A percentile compares a stretch with the other conserved stretches of the same genome.
These are phyloP conservation scores for Colletotrichum tofieldiae DNA, from an alignment of 2,329 filamentous ascomycete genomes.

Conservation along the genomic window DNA sequence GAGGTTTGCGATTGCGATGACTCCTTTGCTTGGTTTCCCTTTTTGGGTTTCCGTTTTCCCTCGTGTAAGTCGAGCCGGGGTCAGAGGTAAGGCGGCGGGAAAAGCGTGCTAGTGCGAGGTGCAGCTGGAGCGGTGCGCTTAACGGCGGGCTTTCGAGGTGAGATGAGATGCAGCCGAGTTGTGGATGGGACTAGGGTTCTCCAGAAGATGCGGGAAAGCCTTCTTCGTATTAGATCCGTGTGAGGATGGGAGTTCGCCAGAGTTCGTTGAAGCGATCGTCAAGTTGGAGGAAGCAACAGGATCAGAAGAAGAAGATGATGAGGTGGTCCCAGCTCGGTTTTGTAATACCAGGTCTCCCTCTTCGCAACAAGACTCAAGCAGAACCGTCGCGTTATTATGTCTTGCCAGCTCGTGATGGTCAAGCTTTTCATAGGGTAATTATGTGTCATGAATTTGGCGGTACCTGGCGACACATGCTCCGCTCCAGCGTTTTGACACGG, in stretches of 20 bases:
- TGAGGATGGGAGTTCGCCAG: not conserved
- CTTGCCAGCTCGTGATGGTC: constrained; percentile 48
- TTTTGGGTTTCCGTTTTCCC: constrained; percentile 2
- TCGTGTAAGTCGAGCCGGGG: constrained; percentile 16
- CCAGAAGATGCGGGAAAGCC: not conserved
- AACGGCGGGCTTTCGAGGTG: constrained; percentile 14
- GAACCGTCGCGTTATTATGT: constrained; percentile 43
- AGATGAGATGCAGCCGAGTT: constrained; percentile 17
- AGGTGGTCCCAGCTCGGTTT: constrained; percentile 12
- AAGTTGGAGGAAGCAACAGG: constrained; percentile 7
- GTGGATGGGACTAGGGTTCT: constrained; percentile 3
- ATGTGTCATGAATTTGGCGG: constrained; percentile 52
- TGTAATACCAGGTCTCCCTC: constrained; percentile 9
- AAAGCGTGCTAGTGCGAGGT: constrained; percentile 6
- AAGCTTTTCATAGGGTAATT: constrained; percentile 55
- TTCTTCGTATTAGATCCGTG: not conserved
- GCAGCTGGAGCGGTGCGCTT: constrained; percentile 19
- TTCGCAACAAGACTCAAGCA: constrained; percentile 2
- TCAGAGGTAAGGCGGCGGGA: not conserved
- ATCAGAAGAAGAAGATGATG: not conserved
- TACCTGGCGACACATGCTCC: constrained; percentile 39
- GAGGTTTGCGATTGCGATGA: constrained; percentile 12
- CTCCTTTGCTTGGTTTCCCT: not conserved
- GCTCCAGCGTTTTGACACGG: constrained; percentile 37
- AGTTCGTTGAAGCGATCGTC: constrained; percentile 27